Conservation (phyloP, 805 yeast genomes). For the Nakazawaea peltata region DNA sequence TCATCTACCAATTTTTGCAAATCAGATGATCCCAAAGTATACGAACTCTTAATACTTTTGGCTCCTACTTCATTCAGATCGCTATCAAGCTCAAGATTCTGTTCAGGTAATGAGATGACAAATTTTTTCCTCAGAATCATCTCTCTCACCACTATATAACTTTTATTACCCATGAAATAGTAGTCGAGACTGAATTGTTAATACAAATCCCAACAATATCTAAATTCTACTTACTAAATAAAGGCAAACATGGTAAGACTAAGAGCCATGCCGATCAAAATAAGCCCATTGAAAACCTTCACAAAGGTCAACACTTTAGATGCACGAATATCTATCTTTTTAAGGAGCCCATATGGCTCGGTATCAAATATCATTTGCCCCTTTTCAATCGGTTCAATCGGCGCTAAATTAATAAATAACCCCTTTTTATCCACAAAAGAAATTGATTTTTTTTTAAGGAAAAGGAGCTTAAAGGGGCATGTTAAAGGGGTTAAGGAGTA, state of each 20-base stretch:
- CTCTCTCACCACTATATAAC: no score
- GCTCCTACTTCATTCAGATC: neutral
- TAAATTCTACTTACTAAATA: slow-evolving; percentile 5
- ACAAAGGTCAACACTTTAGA: slow-evolving; percentile 4
- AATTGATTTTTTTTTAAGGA: no score
- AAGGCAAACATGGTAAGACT: slow-evolving; percentile 1
- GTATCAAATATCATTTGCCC: no score
- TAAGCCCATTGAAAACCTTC: slow-evolving; percentile 1
- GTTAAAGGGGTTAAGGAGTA: no score
- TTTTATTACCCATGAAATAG: no score
- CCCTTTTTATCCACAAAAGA: no score
- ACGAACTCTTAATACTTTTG: slow-evolving; percentile 4
- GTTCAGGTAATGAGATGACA: no score
- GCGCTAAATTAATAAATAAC: no score
- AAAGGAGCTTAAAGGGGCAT: no score
- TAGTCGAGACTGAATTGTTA: slow-evolving; percentile 5
- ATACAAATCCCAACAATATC: neutral
- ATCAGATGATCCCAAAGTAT: slow-evolving; percentile 1
- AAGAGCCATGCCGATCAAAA: slow-evolving; percentile 1
- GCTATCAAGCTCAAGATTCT: neutral
- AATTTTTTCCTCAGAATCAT: no score
- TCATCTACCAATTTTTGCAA: slow-evolving; percentile 9
- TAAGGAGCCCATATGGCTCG: no score
- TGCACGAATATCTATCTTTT: slow-evolving; percentile 4
- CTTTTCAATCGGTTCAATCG: no score